These are phyloP conservation scores for Pseudogymnoascus sp. DNA, from an alignment of 2,329 filamentous ascomycete genomes.

Conservation along the genomic window DNA sequence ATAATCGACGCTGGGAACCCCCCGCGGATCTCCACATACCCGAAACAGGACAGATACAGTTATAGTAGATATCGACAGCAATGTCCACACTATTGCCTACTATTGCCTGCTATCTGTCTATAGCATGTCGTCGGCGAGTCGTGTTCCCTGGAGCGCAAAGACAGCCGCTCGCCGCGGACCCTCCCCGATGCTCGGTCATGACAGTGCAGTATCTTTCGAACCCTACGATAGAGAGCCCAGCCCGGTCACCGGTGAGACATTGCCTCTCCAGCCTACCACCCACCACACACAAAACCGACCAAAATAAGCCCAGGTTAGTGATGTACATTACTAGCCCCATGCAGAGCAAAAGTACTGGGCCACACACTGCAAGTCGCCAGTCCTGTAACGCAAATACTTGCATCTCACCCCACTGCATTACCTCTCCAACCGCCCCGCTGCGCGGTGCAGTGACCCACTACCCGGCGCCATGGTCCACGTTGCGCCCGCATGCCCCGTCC, in stretches of 20 bases:
- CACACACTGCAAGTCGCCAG: background rate
- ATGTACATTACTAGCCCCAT: background rate
- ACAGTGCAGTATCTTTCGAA: background rate
- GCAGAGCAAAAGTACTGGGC: background rate
- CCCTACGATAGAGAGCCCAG: background rate
- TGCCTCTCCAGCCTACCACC: background rate
- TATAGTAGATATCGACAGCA: background rate
- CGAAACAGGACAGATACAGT: background rate
- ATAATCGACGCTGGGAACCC: background rate
- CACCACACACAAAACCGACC: background rate
- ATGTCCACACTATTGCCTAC: background rate
- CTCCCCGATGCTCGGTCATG: background rate
- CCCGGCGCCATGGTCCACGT: background rate
- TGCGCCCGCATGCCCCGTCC: background rate
- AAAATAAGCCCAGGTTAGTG: background rate
- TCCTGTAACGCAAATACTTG: background rate
- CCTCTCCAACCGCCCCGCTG: background rate
- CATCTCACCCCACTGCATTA: background rate
- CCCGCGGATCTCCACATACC: background rate
- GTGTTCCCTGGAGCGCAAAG: conserved; percentile 1
- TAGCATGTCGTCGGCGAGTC: background rate
- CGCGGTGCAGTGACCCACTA: background rate
- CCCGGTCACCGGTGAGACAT: background rate
- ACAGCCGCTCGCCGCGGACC: background rate
- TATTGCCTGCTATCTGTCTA: background rate